These are phyloP conservation scores for Lactuca sativa DNA, from an alignment of 129 eudicot species.

Conservation along the genomic window DNA sequence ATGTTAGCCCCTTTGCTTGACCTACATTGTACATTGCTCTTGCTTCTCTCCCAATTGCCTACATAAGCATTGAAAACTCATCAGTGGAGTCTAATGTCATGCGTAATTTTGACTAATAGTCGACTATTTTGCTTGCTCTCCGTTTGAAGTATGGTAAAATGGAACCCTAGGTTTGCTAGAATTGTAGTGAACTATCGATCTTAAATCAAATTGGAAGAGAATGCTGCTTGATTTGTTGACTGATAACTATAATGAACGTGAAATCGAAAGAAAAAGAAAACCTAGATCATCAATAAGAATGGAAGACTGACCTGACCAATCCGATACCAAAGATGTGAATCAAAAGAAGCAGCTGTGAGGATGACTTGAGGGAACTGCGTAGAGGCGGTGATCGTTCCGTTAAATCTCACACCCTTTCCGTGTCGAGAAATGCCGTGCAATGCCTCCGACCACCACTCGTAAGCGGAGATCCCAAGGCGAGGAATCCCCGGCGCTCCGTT, in stretches of 20 bases:
- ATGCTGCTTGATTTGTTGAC: not conserved
- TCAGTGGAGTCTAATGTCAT: not conserved
- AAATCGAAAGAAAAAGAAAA: not conserved
- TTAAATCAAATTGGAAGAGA: not conserved
- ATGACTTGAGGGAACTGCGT: constrained; percentile 84
- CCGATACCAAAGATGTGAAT: constrained; percentile 66
- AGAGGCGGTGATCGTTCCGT: constrained; percentile 47
- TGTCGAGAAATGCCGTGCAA: constrained; percentile 70
- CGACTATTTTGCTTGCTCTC: not conserved
- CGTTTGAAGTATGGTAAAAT: not conserved
- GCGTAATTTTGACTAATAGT: not conserved
- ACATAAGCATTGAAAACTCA: not conserved
- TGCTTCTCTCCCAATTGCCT: constrained; percentile 79
- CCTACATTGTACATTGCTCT: constrained; percentile 67
- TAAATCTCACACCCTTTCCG: constrained; percentile 50
- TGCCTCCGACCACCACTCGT: constrained; percentile 94
- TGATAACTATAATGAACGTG: not conserved
- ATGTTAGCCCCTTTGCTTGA: constrained; percentile 71
- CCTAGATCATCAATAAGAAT: not conserved
- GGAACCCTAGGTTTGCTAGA: not conserved
- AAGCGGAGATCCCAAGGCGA: constrained; percentile 68
- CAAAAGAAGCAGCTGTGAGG: constrained; percentile 70
- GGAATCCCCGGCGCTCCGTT: constrained; percentile 68
- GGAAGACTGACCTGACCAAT: constrained; percentile 60
- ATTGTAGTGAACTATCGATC: not conserved